Percentiles rank a stretch among this genome's conserved stretches.
Conservation (phyloP, 345 rosid species). For the Geranium rotundifolium region DNA sequence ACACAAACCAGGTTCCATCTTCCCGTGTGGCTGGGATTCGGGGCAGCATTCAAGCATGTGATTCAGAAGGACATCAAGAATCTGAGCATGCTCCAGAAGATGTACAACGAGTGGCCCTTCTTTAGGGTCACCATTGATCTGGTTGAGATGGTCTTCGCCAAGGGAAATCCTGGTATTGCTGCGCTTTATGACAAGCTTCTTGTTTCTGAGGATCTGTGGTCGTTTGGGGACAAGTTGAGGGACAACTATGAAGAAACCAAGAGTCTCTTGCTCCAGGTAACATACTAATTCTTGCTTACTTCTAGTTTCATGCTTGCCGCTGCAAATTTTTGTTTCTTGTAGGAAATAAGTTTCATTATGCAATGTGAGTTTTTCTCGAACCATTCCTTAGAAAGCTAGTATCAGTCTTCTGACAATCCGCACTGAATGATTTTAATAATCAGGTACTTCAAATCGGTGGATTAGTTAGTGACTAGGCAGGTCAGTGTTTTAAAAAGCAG, state of each 20-base stretch:
- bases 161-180: conserved; percentile 93
- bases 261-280: conserved; percentile 78
- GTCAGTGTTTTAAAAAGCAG: no score
- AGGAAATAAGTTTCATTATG: no score
- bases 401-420: no score
- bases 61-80: conserved; percentile 61
- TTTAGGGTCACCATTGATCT: conserved; percentile 91
- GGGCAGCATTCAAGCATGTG: conserved; percentile 69
- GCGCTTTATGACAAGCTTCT: conserved; percentile 79
- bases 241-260: conserved; percentile 72
- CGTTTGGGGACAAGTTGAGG: conserved; percentile 67
- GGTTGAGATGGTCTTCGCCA: conserved; percentile 98
- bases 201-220: conserved; percentile 67
- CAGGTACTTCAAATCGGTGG: no score
- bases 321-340: no score
- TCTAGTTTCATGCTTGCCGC: no score
- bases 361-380: no score
- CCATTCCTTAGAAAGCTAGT: no score
- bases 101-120: conserved; percentile 94
- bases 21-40: conserved; percentile 96
- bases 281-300: no score
- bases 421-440: no score
- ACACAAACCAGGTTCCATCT: conserved; percentile 97
- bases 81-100: conserved; percentile 72
- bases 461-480: no score